Evolutionary conservation across 2,329 filamentous ascomycete species (phyloP).

Genomic region (Colletotrichum lupini): DNA sequence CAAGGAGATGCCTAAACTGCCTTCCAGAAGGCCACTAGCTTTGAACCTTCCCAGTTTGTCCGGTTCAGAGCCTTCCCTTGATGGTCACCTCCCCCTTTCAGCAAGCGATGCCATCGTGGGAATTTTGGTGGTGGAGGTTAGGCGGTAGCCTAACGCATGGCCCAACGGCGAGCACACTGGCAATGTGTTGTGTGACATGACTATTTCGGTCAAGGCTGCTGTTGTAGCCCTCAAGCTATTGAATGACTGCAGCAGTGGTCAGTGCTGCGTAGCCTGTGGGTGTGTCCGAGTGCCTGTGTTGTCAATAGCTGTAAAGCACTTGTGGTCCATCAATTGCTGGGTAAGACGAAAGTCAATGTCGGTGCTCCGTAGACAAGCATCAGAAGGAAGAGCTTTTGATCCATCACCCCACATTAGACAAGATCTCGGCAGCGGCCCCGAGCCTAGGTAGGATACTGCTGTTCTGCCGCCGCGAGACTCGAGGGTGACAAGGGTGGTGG

Average conservation of each 20-base stretch:
- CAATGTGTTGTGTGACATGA: neutral
- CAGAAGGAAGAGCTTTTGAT: neutral
- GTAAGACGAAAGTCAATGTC: too few relatives aligned
- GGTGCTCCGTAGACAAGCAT: neutral
- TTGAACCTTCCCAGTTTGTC: too few relatives aligned
- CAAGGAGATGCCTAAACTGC: neutral
- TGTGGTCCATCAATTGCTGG: too few relatives aligned
- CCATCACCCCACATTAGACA: neutral
- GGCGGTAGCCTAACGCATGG: neutral
- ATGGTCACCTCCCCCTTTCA: slow-evolving; percentile 22
- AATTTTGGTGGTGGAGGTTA: neutral
- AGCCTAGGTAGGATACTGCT: neutral
- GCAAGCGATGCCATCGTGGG: neutral
- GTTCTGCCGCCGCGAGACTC: neutral
- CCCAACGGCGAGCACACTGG: neutral
- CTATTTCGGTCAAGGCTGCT: neutral
- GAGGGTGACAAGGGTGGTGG: neutral
- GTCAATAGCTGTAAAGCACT: neutral
- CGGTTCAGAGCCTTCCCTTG: slow-evolving; percentile 10
- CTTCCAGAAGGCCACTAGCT: slow-evolving; percentile 1
- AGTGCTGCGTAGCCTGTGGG: too few relatives aligned
- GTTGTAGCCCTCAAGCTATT: neutral
- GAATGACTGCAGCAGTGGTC: neutral
- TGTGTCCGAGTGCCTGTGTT: too few relatives aligned
- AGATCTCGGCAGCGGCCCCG: neutral